phyloP scores from a whole-genome alignment of 1,284 basidiomycete species.

The Phaffia rhodozyma region DNA sequence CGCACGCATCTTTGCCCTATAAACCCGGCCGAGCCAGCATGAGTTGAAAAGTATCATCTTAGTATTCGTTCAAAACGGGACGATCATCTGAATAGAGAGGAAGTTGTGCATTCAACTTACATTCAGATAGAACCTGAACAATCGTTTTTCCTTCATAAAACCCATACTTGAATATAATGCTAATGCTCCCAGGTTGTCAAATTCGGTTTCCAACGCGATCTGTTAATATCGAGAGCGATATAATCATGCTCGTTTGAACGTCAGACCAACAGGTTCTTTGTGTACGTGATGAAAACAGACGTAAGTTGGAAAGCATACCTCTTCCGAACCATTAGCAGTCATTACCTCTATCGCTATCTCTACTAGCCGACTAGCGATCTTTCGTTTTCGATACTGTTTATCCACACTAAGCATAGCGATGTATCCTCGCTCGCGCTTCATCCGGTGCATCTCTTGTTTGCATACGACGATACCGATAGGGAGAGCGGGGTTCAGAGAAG shows the following conservation, averaged over 20 bases:
- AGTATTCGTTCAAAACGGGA: neutral
- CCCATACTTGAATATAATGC: slow-evolving; percentile 82
- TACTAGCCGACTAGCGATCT: slow-evolving; percentile 59
- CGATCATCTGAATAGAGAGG: neutral
- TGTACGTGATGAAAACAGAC: slow-evolving; percentile 7
- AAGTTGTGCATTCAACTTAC: slow-evolving; percentile 31
- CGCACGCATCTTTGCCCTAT: slow-evolving; percentile 36
- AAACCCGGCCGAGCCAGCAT: neutral
- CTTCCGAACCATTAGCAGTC: slow-evolving; percentile 65
- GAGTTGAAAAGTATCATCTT: neutral
- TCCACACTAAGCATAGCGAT: slow-evolving; percentile 94
- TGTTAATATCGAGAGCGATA: slow-evolving; percentile 28
- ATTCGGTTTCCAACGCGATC: slow-evolving; percentile 95
- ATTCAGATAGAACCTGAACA: slow-evolving; percentile 92
- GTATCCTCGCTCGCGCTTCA: slow-evolving; percentile 73
- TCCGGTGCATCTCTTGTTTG: slow-evolving; percentile 79
- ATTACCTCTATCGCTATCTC: slow-evolving; percentile 65
- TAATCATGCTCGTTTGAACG: no score
- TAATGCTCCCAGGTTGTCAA: slow-evolving; percentile 76
- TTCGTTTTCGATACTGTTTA: slow-evolving; percentile 65
- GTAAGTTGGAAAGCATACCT: slow-evolving; percentile 43
- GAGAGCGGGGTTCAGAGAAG: slow-evolving; percentile 28
- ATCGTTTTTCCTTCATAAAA: slow-evolving; percentile 88
- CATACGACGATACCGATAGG: slow-evolving; percentile 88
- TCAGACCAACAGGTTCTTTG: neutral